phyloP scores from a whole-genome alignment of 1,139 yeast genomes.

The Taphrina betulina region DNA sequence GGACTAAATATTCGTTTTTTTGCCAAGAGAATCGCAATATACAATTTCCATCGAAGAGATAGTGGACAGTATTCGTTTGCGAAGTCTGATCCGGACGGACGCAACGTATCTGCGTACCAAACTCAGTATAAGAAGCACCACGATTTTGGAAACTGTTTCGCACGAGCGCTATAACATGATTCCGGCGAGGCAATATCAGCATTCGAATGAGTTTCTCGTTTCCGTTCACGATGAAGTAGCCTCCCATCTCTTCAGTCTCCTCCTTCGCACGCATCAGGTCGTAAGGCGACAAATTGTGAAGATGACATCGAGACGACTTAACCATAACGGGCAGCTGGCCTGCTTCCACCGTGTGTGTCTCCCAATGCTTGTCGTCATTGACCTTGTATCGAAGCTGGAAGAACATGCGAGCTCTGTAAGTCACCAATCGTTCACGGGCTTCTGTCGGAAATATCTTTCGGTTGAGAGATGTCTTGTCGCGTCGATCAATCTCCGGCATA shows the following conservation, averaged over 20 bases:
- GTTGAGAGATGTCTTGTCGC: conserved; percentile 76
- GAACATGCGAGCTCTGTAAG: conserved; percentile 71
- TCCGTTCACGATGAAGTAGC: conserved; percentile 94
- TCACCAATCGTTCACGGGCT: conserved; percentile 74
- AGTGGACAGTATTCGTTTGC: conserved; percentile 93
- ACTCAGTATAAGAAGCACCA: conserved; percentile 85
- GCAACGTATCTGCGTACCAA: conserved; percentile 89
- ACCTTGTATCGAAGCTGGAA: conserved; percentile 80
- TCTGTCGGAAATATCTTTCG: conserved; percentile 78
- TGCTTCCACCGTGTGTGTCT: conserved; percentile 78
- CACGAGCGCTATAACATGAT: conserved; percentile 95
- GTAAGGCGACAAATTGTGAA: conserved; percentile 75
- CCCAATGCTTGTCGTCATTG: conserved; percentile 76
- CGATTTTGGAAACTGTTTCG: conserved; percentile 93
- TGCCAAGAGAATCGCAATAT: conserved; percentile 97
- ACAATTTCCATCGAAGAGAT: conserved; percentile 91
- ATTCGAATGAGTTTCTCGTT: conserved; percentile 93
- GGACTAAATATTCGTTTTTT: conserved; percentile 90
- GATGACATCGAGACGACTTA: conserved; percentile 83
- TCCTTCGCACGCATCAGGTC: conserved; percentile 77
- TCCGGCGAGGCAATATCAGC: conserved; percentile 96
- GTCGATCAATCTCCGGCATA: conserved; percentile 71
- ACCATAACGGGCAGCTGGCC: conserved; percentile 93
- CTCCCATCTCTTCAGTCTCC: conserved; percentile 95
- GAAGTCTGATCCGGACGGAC: conserved; percentile 97